Percentiles rank a stretch among this genome's conserved stretches.
Evolutionary conservation across 2,329 filamentous ascomycete species (phyloP).

Genomic region (Aciculosporium take): DNA sequence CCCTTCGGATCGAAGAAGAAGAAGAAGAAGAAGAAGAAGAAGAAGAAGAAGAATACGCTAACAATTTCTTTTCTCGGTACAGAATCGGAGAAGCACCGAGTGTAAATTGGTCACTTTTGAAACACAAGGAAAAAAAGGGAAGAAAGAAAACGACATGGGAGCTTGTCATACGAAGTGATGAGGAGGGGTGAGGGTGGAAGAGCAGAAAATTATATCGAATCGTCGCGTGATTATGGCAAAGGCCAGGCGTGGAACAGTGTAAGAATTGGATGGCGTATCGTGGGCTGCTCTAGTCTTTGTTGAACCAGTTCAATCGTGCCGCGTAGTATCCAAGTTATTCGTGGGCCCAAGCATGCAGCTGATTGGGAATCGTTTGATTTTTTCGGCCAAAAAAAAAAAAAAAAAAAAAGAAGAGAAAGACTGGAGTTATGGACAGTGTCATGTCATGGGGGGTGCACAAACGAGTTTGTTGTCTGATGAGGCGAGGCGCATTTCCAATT

Average conservation of each 20-base stretch:
- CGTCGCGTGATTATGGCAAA: too few species aligned
- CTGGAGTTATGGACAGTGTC: conserved; percentile 1
- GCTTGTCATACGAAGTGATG: background rate
- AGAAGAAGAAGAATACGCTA: background rate
- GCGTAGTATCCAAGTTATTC: background rate
- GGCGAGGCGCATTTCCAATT: background rate
- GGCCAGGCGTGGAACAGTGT: background rate
- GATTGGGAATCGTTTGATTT: background rate
- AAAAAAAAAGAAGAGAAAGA: background rate
- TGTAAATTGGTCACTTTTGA: too few species aligned
- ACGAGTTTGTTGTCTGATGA: background rate
- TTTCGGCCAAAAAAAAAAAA: background rate
- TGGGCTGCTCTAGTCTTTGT: background rate
- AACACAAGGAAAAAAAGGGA: background rate
- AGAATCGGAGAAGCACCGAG: conserved; percentile 33
- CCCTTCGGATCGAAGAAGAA: too few species aligned
- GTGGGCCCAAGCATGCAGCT: background rate
- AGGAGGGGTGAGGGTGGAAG: background rate
- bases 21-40: background rate
- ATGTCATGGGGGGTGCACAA: conserved; percentile 2
- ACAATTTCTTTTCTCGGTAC: conserved; percentile 4
- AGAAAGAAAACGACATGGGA: background rate
- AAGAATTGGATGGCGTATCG: background rate
- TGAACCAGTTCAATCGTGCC: background rate
- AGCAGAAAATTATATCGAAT: too few species aligned